Evolutionary conservation across 345 rosid genomes (phyloP), one percentile per base, ranked within the genome.

Genomic region (Gossypium australe): DNA sequence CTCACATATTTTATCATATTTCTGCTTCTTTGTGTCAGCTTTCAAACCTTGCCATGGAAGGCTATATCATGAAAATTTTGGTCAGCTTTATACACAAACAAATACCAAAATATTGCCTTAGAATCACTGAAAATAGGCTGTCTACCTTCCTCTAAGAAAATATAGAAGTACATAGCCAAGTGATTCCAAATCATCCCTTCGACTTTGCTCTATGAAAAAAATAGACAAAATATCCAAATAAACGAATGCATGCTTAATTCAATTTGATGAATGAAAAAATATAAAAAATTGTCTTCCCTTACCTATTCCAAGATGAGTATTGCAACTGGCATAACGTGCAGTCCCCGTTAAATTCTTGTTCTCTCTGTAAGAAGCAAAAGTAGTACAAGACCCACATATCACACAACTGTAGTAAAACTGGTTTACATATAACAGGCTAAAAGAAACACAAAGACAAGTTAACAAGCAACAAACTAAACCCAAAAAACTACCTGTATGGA

Each of bases 281-380:
- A 47, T 45, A 48, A 38, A 58, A 55, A 12, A 58, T 24, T 11
- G 34, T 11, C 70, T 58, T 61, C 64, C 24, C 80, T 83, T 85
- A 95, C 99, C 98, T 78, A 91, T 93, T 61, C 99, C 99, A 74
- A 90, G 99, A 82, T 95, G 99, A 45, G 99, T 95, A 75, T 95
- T 95, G 84, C 98, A 89, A 83, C 99, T 95, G 7, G 99, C 99
- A 86, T 93, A 95, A 11, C 98, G 83, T 18, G 99, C 99, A 66
- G 99, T 93, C 72, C 99, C 99, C 0, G 98, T 95, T 79, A 95
- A 85, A 77, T 90, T 95, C 74, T 95, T 95, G 76, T 93, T 93
- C 67, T 95, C 99, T 89, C 99, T 95, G 87, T 43, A 76, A 45
- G 55, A 44, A 14, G 20, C 52, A 72, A 20, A 4, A 57, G 57